Evolutionary conservation across 805 yeast species (phyloP).

Genomic region (Pichia cabralensis): DNA sequence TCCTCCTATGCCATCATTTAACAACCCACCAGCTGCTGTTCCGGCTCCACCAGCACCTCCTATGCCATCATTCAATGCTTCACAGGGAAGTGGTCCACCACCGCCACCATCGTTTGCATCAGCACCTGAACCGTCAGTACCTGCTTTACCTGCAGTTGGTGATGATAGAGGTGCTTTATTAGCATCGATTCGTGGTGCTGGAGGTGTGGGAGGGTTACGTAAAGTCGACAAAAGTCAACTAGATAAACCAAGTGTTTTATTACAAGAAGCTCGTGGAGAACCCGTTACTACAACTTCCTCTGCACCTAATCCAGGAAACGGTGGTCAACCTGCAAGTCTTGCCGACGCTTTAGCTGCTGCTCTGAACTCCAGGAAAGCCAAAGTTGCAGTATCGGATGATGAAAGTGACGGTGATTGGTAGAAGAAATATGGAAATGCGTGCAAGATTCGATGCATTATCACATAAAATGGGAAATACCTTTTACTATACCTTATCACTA

Average conservation of each 20-base stretch:
- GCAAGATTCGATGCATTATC: too few relatives aligned
- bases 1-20: not conserved
- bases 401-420: constrained; percentile 79
- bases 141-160: constrained; percentile 32
- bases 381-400: constrained; percentile 73
- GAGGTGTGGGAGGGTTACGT: constrained; percentile 54
- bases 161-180: constrained; percentile 70
- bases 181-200: constrained; percentile 79
- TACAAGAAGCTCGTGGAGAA: constrained; percentile 67
- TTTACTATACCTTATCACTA: too few relatives aligned
- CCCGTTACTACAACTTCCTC: constrained; percentile 27
- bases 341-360: constrained; percentile 48
- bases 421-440: not conserved
- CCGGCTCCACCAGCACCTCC: constrained; percentile 17
- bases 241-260: constrained; percentile 65
- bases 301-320: constrained; percentile 30
- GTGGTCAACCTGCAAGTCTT: constrained; percentile 38
- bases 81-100: too few relatives aligned
- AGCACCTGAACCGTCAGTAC: constrained; percentile 22
- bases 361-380: constrained; percentile 67
- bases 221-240: constrained; percentile 77
- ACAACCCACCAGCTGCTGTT: not conserved
- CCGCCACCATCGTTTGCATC: constrained; percentile 17
- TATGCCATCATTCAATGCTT: constrained; percentile 11
- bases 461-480: too few relatives aligned